Base-by-base conservation (phyloP, 116 monocot species). In the Phalaenopsis hybrid region DNA sequence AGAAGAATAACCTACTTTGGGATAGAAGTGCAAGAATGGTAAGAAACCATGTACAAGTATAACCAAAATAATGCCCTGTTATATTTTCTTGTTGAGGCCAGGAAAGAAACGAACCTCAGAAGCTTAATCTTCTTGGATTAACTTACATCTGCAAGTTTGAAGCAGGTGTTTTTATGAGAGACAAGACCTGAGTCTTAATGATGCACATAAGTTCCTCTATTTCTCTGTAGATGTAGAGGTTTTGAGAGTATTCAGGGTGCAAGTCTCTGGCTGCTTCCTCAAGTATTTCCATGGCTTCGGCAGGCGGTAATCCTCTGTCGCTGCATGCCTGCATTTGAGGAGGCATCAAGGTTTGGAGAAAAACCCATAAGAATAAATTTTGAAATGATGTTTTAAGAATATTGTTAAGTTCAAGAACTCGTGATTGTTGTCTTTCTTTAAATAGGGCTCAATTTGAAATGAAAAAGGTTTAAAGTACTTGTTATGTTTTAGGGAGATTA, bases 251-350 rank as follows among this genome's bases (percentile, higher is more conserved):
- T 13, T 44, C 44, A 2, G 75, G 75, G 18, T 44, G 75, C 41
- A 75, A 44, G 75, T 44, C 31, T 45, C 44, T 43, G 1, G 44
- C 44, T n/a, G 75, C 75, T 20, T 75, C 44, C 20, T 75, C 75
- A n/a, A 75, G 75, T 75, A 75, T 75, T 41, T 75, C 75, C 75
- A 75, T 44, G 44, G 75, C 44, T 45, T 75, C 75, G 2, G 75
- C 75, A 75, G 75, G 75, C 12, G 75, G 75, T 44, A 75, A 45
- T 75, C 17, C 43, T 18, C 17, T 45, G 45, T 75, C 12, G 75
- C 75, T 75, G 44, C 44, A 75, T n/a, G 75, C 44, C 75, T 75
- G 44, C 43, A n/a, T 75, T 4, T 44, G 16, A 44, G 8, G 44
- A 37, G 37, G 37, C 37, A 37, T 37, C 37, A 37, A 3, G 3